Evolutionary conservation across 371 early-diverging fungal genomes (phyloP).

Genomic region (Zychaea mexicana): DNA sequence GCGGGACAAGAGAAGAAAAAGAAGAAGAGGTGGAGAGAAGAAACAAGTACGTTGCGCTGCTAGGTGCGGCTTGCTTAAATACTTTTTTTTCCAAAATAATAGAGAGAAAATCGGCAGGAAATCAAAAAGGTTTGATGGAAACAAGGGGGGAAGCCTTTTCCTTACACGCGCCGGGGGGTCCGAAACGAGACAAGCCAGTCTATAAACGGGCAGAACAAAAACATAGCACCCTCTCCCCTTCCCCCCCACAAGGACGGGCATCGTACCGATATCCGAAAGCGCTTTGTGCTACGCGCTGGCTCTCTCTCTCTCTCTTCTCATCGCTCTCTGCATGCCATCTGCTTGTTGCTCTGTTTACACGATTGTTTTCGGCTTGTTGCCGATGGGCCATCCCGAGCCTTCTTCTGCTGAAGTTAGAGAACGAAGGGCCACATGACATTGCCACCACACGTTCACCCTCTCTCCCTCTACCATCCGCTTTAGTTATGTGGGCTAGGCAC

Average conservation of each 20-base stretch:
- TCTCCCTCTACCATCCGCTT: neutral
- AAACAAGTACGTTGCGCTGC: neutral
- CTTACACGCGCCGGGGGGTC: neutral
- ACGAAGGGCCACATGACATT: neutral
- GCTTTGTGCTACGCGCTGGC: neutral
- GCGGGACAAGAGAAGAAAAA: neutral
- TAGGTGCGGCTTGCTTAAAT: neutral
- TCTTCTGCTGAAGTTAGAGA: no score
- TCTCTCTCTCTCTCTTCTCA: no score
- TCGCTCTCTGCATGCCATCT: neutral
- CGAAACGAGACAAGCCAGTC: neutral
- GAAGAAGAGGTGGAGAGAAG: neutral
- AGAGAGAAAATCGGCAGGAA: neutral
- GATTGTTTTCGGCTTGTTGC: neutral
- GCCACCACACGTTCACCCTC: neutral
- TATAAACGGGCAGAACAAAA: conserved; percentile 2
- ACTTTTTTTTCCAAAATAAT: neutral
- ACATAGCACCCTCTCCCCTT: neutral
- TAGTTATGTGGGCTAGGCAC: no score
- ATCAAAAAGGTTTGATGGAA: neutral
- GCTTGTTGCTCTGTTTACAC: no score
- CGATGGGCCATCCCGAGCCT: neutral
- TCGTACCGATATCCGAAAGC: neutral
- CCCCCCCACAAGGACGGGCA: neutral
- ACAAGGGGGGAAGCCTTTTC: neutral